Evolutionary conservation across 345 rosid species (phyloP).

Genomic region (Lumnitzera racemosa): DNA sequence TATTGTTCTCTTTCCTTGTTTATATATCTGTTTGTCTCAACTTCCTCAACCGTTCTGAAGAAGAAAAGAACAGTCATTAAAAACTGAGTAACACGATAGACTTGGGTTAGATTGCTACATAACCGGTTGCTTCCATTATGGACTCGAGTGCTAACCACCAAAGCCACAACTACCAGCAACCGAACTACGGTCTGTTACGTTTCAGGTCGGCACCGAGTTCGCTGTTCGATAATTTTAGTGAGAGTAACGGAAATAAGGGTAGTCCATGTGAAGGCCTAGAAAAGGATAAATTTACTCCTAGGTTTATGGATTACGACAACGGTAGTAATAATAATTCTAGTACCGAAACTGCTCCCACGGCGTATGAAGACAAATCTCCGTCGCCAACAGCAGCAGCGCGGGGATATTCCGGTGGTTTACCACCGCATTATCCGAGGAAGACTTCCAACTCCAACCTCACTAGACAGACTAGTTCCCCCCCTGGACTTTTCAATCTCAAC

Average conservation of each 20-base stretch:
- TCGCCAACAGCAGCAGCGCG: slow-evolving; percentile 18
- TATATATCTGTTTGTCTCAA: slow-evolving; percentile 1
- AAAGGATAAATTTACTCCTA: slow-evolving; percentile 31
- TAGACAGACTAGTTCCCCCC: slow-evolving; percentile 80
- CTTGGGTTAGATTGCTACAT: neutral
- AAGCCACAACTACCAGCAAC: slow-evolving; percentile 31
- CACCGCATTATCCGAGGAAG: slow-evolving; percentile 77
- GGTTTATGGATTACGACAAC: slow-evolving; percentile 33
- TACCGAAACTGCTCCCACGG: slow-evolving; percentile 4
- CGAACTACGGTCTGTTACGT: slow-evolving; percentile 63
- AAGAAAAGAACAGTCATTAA: neutral
- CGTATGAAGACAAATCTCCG: slow-evolving; percentile 1
- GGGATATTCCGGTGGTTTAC: slow-evolving; percentile 52
- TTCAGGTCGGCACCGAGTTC: slow-evolving; percentile 83
- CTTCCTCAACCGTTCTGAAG: slow-evolving; percentile 2
- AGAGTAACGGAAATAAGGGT: slow-evolving; percentile 21
- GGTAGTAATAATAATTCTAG: neutral
- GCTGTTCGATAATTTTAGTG: slow-evolving; percentile 31
- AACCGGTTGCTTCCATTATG: slow-evolving; percentile 31
- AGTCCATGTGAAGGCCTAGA: slow-evolving; percentile 13
- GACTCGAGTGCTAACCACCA: slow-evolving; percentile 48
- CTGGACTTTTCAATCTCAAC: slow-evolving; percentile 64
- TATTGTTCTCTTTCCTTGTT: neutral
- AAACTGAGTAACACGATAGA: too few relatives aligned
- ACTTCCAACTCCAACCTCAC: slow-evolving; percentile 39